Percentiles rank a stretch among this genome's conserved stretches.
These are phyloP conservation scores for Argentina anserina DNA, from an alignment of 306 rosid species.

Conservation along the genomic window DNA sequence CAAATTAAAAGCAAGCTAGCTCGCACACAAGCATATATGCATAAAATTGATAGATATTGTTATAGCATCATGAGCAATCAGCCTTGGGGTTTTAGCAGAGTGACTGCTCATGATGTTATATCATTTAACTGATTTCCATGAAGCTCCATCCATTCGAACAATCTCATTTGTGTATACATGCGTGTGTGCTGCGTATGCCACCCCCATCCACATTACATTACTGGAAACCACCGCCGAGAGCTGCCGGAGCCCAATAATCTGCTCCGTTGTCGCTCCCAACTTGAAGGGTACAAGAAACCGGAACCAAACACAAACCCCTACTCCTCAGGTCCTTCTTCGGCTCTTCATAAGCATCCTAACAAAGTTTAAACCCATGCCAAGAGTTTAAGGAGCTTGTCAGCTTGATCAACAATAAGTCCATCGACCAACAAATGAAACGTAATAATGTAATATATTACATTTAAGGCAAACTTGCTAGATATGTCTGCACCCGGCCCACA, in stretches of 20 bases:
- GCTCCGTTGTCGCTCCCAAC: constrained; percentile 98
- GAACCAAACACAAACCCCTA: constrained; percentile 95
- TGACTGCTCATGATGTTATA: constrained; percentile 99
- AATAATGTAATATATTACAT: too few species aligned
- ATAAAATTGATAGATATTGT: constrained; percentile 24
- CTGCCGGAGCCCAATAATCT: constrained; percentile 96
- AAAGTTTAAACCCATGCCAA: background rate
- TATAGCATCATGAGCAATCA: constrained; percentile 99
- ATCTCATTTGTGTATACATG: constrained; percentile 10
- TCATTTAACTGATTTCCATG: constrained; percentile 52
- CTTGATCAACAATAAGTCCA: background rate
- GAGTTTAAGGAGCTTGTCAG: background rate
- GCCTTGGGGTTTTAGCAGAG: constrained; percentile 79
- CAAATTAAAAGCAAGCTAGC: constrained; percentile 1
- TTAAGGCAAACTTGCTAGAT: too few species aligned
- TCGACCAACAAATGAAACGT: background rate
- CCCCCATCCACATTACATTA: constrained; percentile 26
- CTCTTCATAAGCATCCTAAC: constrained; percentile 58
- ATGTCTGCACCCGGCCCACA: too few species aligned
- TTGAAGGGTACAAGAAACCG: constrained; percentile 89
- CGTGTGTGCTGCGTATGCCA: constrained; percentile 30
- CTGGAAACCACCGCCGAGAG: constrained; percentile 65
- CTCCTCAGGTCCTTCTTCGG: constrained; percentile 76
- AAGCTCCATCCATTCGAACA: constrained; percentile 13
- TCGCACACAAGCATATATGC: constrained; percentile 22